Conservation (phyloP, 1,284 basidiomycete species). For the Leccinum olivaceoglutinosum region DNA sequence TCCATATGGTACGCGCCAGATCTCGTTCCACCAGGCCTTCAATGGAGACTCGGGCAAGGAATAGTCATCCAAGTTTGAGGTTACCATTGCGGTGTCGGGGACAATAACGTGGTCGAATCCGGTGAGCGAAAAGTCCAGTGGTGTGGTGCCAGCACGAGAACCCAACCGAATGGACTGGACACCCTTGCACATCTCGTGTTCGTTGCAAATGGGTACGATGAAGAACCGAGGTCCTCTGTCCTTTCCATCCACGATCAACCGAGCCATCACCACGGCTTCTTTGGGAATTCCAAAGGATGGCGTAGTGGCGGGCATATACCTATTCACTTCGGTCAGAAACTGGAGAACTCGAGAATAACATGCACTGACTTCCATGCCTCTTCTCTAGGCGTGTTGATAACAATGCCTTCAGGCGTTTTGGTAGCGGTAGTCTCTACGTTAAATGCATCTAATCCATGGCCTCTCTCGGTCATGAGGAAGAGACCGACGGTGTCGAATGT, state of each 20-base stretch:
- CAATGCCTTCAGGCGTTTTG: slow-evolving; percentile 41
- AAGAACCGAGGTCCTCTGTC: slow-evolving; percentile 50
- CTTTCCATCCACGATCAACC: slow-evolving; percentile 42
- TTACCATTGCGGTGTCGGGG: slow-evolving; percentile 33
- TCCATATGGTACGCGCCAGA: slow-evolving; percentile 48
- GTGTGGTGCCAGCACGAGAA: slow-evolving; percentile 18
- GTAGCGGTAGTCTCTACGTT: slow-evolving; percentile 59
- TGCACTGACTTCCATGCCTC: slow-evolving; percentile 45
- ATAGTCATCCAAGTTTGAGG: slow-evolving; percentile 36
- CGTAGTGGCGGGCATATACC: slow-evolving; percentile 56
- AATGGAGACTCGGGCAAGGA: slow-evolving; percentile 34
- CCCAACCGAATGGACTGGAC: slow-evolving; percentile 13
- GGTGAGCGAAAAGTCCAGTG: slow-evolving; percentile 23
- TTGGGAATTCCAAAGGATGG: slow-evolving; percentile 48
- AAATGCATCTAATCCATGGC: slow-evolving; percentile 54
- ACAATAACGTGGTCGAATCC: slow-evolving; percentile 20
- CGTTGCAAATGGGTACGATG: slow-evolving; percentile 30
- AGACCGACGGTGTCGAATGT: slow-evolving; percentile 46
- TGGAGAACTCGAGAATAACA: neutral
- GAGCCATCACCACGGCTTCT: slow-evolving; percentile 21
- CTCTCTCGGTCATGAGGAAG: slow-evolving; percentile 49
- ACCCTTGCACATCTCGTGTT: slow-evolving; percentile 29
- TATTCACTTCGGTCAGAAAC: slow-evolving; percentile 16
- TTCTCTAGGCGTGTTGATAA: slow-evolving; percentile 32
- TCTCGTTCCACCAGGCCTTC: slow-evolving; percentile 46